These are phyloP conservation scores for Entomophthora muscae DNA, from an alignment of 371 early-diverging fungal species.

Conservation along the genomic window DNA sequence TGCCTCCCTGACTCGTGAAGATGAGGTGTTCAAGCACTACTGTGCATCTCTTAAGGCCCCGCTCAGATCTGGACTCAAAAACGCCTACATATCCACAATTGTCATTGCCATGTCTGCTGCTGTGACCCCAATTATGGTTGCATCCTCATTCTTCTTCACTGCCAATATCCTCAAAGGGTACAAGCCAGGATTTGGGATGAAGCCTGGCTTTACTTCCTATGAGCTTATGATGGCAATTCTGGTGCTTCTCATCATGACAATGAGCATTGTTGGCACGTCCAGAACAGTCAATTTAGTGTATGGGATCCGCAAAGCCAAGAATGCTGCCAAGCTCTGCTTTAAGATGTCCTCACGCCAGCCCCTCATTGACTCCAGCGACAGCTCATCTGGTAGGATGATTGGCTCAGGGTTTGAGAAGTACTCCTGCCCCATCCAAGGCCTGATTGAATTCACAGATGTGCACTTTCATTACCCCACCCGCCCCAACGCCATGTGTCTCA, in stretches of 20 bases:
- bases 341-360: slow-evolving; percentile 37
- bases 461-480: slow-evolving; percentile 53
- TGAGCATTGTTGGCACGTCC: too few relatives aligned
- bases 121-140: slow-evolving; percentile 30
- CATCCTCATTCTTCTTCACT: slow-evolving; percentile 59
- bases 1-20: slow-evolving; percentile 65
- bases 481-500: slow-evolving; percentile 36
- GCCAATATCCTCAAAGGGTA: slow-evolving; percentile 18
- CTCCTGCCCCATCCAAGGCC: slow-evolving; percentile 25
- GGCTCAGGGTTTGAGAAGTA: slow-evolving; percentile 22
- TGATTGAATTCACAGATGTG: slow-evolving; percentile 43
- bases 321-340: slow-evolving; percentile 59
- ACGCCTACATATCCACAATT: slow-evolving; percentile 25
- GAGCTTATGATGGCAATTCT: slow-evolving; percentile 23
- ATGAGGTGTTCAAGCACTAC: slow-evolving; percentile 36
- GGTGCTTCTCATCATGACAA: too few relatives aligned
- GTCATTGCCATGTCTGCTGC: slow-evolving; percentile 6
- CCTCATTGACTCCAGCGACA: slow-evolving; percentile 20
- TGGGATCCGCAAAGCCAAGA: slow-evolving; percentile 38
- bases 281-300: slow-evolving; percentile 27
- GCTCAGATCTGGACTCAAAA: slow-evolving; percentile 28
- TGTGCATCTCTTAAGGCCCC: slow-evolving; percentile 32
- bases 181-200: too few relatives aligned
- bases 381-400: too few relatives aligned
- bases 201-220: too few relatives aligned